phyloP scores from a whole-genome alignment of 2,329 filamentous ascomycete genomes.

The Cytospora piceicola region DNA sequence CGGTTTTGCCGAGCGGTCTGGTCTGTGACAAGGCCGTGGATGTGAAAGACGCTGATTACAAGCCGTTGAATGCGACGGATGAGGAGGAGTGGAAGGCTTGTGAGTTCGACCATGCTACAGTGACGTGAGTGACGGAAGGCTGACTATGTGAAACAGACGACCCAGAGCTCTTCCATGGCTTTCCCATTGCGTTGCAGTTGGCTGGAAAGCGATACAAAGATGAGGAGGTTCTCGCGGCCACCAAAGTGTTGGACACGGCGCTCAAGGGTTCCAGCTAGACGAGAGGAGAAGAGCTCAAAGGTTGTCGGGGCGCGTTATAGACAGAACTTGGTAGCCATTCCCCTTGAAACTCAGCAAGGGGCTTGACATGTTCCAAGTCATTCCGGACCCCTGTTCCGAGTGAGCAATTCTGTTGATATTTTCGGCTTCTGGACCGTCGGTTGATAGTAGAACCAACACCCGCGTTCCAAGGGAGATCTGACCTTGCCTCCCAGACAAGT shows the following conservation, averaged over 20 bases:
- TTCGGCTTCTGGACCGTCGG: too few relatives aligned
- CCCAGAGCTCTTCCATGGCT: slow-evolving; percentile 26
- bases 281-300: not conserved
- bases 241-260: slow-evolving; percentile 19
- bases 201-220: slow-evolving; percentile 28
- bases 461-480: too few relatives aligned
- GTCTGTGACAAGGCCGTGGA: slow-evolving; percentile 17
- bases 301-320: too few relatives aligned
- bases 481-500: not conserved
- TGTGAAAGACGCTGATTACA: slow-evolving; percentile 21
- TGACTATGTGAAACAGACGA: slow-evolving; percentile 17
- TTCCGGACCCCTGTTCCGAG: too few relatives aligned
- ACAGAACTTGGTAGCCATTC: too few relatives aligned
- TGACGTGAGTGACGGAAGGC: too few relatives aligned
- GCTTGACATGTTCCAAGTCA: too few relatives aligned
- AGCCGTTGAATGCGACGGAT: slow-evolving; percentile 22
- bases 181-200: slow-evolving; percentile 30
- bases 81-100: slow-evolving; percentile 24
- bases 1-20: slow-evolving; percentile 32
- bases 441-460: too few relatives aligned
- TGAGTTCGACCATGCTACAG: not conserved
- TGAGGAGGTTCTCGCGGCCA: slow-evolving; percentile 25
- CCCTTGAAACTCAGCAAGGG: too few relatives aligned
- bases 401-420: too few relatives aligned
- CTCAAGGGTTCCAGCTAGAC: slow-evolving; percentile 12